A percentile compares a stretch with the other conserved stretches of the same genome.
phyloP scores from a whole-genome alignment of 495 filamentous ascomycete species.

The Hypoxylon lienhwacheense region DNA sequence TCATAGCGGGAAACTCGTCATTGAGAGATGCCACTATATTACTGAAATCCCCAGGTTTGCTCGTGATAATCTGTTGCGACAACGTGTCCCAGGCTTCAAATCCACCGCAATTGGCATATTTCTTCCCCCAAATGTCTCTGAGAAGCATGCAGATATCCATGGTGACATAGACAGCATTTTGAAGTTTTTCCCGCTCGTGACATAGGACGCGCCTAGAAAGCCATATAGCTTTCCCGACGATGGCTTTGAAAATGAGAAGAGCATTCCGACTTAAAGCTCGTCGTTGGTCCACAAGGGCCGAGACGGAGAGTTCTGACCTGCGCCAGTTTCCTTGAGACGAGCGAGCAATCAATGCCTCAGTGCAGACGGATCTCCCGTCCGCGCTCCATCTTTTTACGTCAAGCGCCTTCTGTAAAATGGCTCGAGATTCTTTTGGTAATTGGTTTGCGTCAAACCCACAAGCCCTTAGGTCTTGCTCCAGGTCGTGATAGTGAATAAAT shows the following conservation, averaged over 20 bases:
- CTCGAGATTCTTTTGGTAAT: conserved; percentile 4
- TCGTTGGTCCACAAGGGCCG: not conserved
- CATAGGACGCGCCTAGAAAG: conserved; percentile 34
- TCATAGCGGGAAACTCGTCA: not conserved
- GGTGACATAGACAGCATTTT: conserved; percentile 38
- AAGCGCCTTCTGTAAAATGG: not conserved
- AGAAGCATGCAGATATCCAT: conserved; percentile 16
- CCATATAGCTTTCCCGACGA: conserved; percentile 43
- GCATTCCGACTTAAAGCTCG: not conserved
- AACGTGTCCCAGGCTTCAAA: not conserved
- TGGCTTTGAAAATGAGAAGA: conserved; percentile 9
- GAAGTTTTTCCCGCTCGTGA: conserved; percentile 4
- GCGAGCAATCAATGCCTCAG: conserved; percentile 2
- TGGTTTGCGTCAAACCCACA: conserved; percentile 18
- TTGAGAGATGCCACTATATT: not conserved
- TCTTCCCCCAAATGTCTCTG: not conserved
- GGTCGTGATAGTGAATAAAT: conserved; percentile 22
- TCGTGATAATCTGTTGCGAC: not conserved
- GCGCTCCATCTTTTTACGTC: not conserved
- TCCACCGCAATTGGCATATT: conserved; percentile 10
- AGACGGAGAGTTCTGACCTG: not conserved
- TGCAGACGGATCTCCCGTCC: conserved; percentile 5
- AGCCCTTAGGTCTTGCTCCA: conserved; percentile 30
- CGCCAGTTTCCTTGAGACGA: conserved; percentile 9
- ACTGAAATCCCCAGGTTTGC: not conserved